Evolutionary conservation across 2,329 filamentous ascomycete species (phyloP), one percentile per base, ranked within the genome.

Genomic region (Stemphylium vesicarium): DNA sequence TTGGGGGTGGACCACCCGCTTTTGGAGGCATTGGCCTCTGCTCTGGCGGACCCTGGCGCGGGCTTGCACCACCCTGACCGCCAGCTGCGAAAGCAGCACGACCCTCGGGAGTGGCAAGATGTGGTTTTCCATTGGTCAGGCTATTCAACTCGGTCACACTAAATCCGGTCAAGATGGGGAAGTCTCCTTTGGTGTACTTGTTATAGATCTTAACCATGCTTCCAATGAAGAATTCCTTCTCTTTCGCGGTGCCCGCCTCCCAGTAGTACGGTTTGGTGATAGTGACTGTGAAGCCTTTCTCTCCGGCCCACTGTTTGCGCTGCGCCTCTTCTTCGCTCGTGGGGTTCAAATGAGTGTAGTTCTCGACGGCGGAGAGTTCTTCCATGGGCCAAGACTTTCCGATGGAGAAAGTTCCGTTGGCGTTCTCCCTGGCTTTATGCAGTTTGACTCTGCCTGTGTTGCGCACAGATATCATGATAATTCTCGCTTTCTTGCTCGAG

Each of bases 321-420:
- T 86, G 82, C 50, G 83, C 80, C 77, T 83, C 89, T 75, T 82
- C 84, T 63, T 79, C 84, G 73, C 61, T 88, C 65, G 75, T 81
- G 71, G 81, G 84, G 70, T 74, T 81, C 16, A 85, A 75, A 38
- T 87, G 83, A 6, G 86, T 88, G 71, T 88, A 98, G 22, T 92
- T 95, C 74, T 96, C 90, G 62, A 99, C 90, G 40, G 85, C 83
- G 4, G 85, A 84, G 43, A 99, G 80, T 72, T 99, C 95, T 76
- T 98, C 94, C 64, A 99, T 84, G 73, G 93, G 90, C 95, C 95
- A 99, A 3, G 95, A 96, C 79, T 99, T 99, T 63, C 95, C 95
- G 64, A 99, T 96, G 16, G 94, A 98, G 76, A 97, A 99, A 20
- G 91, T 87, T 51, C 92, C 92, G 75, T 96, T 97, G 51, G 85